Conservation (phyloP, 2,329 filamentous ascomycete species). For the Microcyclospora pomicola region DNA sequence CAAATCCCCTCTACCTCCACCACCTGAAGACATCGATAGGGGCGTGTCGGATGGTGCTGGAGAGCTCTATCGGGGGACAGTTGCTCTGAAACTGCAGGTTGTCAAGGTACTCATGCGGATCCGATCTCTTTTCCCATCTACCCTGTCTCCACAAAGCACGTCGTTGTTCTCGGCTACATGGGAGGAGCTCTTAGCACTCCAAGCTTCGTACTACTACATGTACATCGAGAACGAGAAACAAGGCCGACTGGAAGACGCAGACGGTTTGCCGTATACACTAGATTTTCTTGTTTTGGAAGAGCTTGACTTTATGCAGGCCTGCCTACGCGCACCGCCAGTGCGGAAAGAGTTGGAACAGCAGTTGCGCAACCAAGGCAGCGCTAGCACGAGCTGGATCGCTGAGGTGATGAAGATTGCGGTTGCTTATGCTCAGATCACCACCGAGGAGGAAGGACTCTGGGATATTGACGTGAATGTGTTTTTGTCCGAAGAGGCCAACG, state of each 20-base stretch:
- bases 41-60: constrained; percentile 35
- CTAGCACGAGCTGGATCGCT: constrained; percentile 64
- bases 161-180: constrained; percentile 76
- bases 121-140: constrained; percentile 64
- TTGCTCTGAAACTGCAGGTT: constrained; percentile 85
- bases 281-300: constrained; percentile 91
- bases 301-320: constrained; percentile 85
- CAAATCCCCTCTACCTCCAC: constrained; percentile 55
- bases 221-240: constrained; percentile 80
- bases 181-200: constrained; percentile 67
- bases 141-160: constrained; percentile 70
- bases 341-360: constrained; percentile 78
- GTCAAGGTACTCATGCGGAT: constrained; percentile 83
- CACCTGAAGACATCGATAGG: constrained; percentile 47
- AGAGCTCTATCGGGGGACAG: constrained; percentile 62
- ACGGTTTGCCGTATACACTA: constrained; percentile 83
- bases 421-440: constrained; percentile 76
- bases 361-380: constrained; percentile 44
- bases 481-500: constrained; percentile 84
- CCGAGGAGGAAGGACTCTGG: constrained; percentile 90
- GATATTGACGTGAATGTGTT: constrained; percentile 94
- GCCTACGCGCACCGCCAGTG: constrained; percentile 75
- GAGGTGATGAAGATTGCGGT: constrained; percentile 78
- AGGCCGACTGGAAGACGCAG: constrained; percentile 75
- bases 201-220: constrained; percentile 61